Percentiles rank a stretch among this genome's conserved stretches.
Conservation (phyloP, 257 asterid genomes). For the Voacanga thouarsii region DNA sequence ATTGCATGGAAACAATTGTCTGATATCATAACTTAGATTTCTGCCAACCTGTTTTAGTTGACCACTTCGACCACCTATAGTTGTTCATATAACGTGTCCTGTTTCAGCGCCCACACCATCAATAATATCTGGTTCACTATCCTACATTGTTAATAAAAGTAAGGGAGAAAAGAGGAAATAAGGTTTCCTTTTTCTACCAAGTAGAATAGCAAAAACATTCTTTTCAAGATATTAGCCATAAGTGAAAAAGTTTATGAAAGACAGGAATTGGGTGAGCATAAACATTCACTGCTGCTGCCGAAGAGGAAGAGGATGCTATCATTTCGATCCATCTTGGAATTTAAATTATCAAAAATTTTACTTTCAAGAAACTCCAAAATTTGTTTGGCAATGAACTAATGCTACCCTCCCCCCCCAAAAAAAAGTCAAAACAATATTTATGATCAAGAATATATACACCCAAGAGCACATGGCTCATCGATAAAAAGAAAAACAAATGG, state of each 20-base stretch:
- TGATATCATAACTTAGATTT: conserved; percentile 15
- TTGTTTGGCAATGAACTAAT: too few species aligned
- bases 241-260: conserved; percentile 1
- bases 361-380: too few species aligned
- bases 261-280: too few species aligned
- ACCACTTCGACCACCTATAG: conserved; percentile 88
- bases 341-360: too few species aligned
- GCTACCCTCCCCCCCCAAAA: too few species aligned
- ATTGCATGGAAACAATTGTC: conserved; percentile 21
- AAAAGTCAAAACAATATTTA: too few species aligned
- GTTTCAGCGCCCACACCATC: conserved; percentile 97
- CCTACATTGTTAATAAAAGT: conserved; percentile 51
- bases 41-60: conserved; percentile 83
- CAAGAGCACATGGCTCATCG: too few species aligned
- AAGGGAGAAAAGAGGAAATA: neutral
- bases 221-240: neutral
- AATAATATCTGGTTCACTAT: conserved; percentile 84
- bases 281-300: too few species aligned
- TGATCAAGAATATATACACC: too few species aligned
- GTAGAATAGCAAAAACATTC: neutral
- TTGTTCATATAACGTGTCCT: conserved; percentile 84
- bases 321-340: too few species aligned
- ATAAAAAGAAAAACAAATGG: too few species aligned
- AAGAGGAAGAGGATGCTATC: too few species aligned
- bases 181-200: neutral